Evolutionary conservation across 345 rosid species (phyloP), one percentile per base, ranked within the genome.

Genomic region (Citrus australasica): DNA sequence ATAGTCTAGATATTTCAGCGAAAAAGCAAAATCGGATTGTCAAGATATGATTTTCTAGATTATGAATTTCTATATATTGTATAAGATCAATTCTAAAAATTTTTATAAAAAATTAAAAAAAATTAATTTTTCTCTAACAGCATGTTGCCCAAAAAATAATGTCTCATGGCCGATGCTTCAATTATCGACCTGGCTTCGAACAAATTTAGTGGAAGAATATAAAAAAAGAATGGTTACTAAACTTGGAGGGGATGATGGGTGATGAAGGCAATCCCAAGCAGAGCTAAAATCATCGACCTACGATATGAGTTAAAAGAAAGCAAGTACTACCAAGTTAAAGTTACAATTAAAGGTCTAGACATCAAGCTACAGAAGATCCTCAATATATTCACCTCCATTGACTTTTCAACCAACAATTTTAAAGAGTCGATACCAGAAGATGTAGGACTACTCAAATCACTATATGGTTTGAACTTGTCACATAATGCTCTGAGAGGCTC

Each of bases 331-430:
- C 85, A 71, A 69, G 92, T 85, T 63, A 28, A 78, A 2, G 83
- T 91, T 38, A 38, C 87, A 28, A 2, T 37, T 80, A 91, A 88
- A 78, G 92, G 92, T 27, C 67, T 81, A 24, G 30, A 78, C 28
- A 4, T 89, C 80, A 82, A 86, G 78, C 61, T 87, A 0, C 40
- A 27, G 42, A 91, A 91, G 79, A 87, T 89, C 78, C 85, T 85
- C 38, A 82, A 83, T 3, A 0, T 84, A 3, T 88, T 87, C 73
- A 85, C 88, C 6, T 78, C 84, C 27, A 78, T 88, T 10, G 91
- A 85, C 33, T n/a, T 85, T 5, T 76, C 88, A 22, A 11, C 69
- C 70, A 85, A 85, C 75, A 58, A 65, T 0, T 71, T 85, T 37
- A 35, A 73, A 27, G 91, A 87, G 42, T 58, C 22, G 9, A 76